Base-by-base conservation (phyloP, 345 rosid species). In the Citrus glauca region DNA sequence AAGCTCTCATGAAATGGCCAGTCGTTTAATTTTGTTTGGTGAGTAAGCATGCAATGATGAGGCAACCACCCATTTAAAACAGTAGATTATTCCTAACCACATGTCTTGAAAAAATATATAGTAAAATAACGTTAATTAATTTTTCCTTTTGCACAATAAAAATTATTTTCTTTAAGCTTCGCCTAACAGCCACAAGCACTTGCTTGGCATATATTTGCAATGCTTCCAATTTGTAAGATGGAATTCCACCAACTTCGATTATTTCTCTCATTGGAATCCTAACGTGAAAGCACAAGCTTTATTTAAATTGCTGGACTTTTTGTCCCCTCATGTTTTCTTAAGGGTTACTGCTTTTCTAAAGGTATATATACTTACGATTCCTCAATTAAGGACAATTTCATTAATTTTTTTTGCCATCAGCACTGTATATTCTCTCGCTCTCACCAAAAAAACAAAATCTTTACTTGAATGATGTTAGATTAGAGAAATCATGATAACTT, bases 251-350 rank as follows among this genome's bases (percentile, higher is more conserved):
- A 78, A 69, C 75, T 75, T 73, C 28, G 56, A 24, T 75, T 37
- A 65, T 65, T 66, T 8, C 69, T 76, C 59, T 68, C 45, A 57
- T 69, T 79, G 83, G 81, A 82, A 71, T 81, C 87, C 87, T 45
- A 77, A 77, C 67, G 53, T 80, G 81, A 77, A 82, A 74, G 80
- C 87, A 85, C 85, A 82, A 77, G 64, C 80, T 61, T 77, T 53
- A 77, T 53, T 77, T 32, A 72, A n/a, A 37, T 75, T 57, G 38
- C 4, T 78, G 27, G 37, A 25, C 24, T 7, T 78, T 72, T 59
- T 77, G 50, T 77, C 71, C 65, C 45, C 80, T 32, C 63, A 45
- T 33, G 19, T 53, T 60, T 42, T 80, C 57, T 65, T 53, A 6
- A 6, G 64, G 53, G 24, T 61, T 62, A 4, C 66, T 66, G 45